Evolutionary conservation across 768 basidiomycete genomes (phyloP), one percentile per base, ranked within the genome.

Genomic region (Naganishia onofrii): DNA sequence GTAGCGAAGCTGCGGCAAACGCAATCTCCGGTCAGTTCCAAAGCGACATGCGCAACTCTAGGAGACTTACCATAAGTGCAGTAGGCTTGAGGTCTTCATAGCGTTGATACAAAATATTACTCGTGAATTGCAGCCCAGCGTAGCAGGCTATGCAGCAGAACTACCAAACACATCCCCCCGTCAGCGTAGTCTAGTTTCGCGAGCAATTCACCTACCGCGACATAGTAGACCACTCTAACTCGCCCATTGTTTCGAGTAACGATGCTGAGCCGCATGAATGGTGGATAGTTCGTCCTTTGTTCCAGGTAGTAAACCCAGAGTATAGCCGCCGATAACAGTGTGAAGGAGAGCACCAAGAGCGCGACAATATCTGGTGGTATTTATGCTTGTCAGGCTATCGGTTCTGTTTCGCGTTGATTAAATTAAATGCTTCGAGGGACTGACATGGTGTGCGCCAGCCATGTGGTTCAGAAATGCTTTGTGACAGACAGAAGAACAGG

Each of bases 401-500:
- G 13, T 12, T 34, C 21, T 34, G 32, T 10, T 17, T 12, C 36
- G 36, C 36, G 5, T 36, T 12, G 46, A 7, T 17, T 6, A 21
- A 10, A 28, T 5, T 5, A 31, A 19, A 3, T n/a, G 29, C n/a
- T n/a, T n/a, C n/a, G n/a, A 34, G 32, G 32, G 13, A 54, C 56
- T 57, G 2, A 57, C 56, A 57, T 34, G 56, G 28, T 34, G 56
- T 57, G 29, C 56, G 4, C 56, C 56, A 57, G 15, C 32, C 56
- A 12, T 5, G 9, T 3, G 56, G 31, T n/a, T 57, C 56, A 12
- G 56, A 28, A n/a, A 34, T 15, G 28, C 28, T 32, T 57, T 91
- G 85, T 53, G 87, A 86, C 1, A 93, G 84, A 0, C 88, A 86
- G 74, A 91, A 91, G 8, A 88, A 83, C 73, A 92, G 84, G 0